Percentiles rank a stretch among this genome's conserved stretches.
phyloP scores from a whole-genome alignment of 2,329 filamentous ascomycete species.

The Trichoderma hamatum region DNA sequence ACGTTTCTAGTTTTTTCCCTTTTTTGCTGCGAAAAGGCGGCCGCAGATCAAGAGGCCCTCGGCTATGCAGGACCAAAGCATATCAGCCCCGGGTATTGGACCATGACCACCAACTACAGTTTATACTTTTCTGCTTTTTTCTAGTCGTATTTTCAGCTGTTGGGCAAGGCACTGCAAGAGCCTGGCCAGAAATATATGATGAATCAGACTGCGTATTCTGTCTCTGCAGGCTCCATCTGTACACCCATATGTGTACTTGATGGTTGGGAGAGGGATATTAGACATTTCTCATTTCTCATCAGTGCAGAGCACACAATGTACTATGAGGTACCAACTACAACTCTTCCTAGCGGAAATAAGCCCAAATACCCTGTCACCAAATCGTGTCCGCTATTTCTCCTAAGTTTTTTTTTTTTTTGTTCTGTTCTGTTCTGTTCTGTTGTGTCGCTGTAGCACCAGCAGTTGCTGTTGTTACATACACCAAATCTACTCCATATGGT shows the following conservation, averaged over 20 bases:
- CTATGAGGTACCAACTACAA: conserved; percentile 15
- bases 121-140: conserved; percentile 7
- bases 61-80: conserved; percentile 44
- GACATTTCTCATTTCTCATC: background rate
- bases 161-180: background rate
- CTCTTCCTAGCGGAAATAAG: background rate
- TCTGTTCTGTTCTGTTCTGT: background rate
- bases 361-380: conserved; percentile 4
- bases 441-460: background rate
- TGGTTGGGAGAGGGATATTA: background rate
- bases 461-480: background rate
- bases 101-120: conserved; percentile 15
- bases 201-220: background rate
- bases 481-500: conserved; percentile 17
- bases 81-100: conserved; percentile 12
- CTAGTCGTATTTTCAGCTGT: background rate
- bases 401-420: background rate
- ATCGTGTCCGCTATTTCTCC: background rate
- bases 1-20: conserved; percentile 34
- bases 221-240: background rate
- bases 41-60: conserved; percentile 44
- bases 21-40: conserved; percentile 36
- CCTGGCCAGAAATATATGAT: background rate
- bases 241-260: background rate
- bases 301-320: conserved; percentile 2